Evolutionary conservation across 768 basidiomycete species (phyloP), one percentile per base, ranked within the genome.

Genomic region (Naganishia friedmannii): DNA sequence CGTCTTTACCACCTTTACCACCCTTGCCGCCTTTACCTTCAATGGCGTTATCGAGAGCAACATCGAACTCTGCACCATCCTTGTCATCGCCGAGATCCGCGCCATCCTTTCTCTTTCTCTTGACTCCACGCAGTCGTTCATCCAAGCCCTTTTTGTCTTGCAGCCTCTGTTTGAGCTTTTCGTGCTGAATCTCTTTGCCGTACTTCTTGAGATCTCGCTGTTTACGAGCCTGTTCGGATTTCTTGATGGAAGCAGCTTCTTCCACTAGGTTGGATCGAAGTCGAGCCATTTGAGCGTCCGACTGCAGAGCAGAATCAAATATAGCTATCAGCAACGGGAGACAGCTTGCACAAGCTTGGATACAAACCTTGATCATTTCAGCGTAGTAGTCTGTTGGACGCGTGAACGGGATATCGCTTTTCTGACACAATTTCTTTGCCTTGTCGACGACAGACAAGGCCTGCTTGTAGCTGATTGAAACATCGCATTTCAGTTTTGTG

Each of bases 191-290:
- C 81, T 97, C 92, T 81, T 98, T 99, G 29, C 95, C 95, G 77
- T 92, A 96, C 84, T 97, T 98, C 85, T 98, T 97, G 67, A 92
- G 89, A 76, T 96, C 90, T 55, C 96, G 86, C 81, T 97, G 91
- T 75, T 88, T 89, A 73, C 90, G 87, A 77, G 92, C 93, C 67
- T 92, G 90, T 78, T 98, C 95, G 70, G 89, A 86, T 80, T 90
- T 91, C 81, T 96, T 93, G 74, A 98, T 93, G 0, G 86, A 85
- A 0, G 92, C 90, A 29, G 80, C 83, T 80, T 98, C 96, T 81
- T 98, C 91, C 31, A 98, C 85, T 29, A 98, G 82, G 21, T 89
- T 87, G 72, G 92, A 89, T 66, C 96, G 89, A 74, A 98, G 91
- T 70, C 93, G 88, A 79, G 96, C 93, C 96, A 99, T 99, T 82